phyloP scores from a whole-genome alignment of 306 rosid species.

The Mucuna pruriens region DNA sequence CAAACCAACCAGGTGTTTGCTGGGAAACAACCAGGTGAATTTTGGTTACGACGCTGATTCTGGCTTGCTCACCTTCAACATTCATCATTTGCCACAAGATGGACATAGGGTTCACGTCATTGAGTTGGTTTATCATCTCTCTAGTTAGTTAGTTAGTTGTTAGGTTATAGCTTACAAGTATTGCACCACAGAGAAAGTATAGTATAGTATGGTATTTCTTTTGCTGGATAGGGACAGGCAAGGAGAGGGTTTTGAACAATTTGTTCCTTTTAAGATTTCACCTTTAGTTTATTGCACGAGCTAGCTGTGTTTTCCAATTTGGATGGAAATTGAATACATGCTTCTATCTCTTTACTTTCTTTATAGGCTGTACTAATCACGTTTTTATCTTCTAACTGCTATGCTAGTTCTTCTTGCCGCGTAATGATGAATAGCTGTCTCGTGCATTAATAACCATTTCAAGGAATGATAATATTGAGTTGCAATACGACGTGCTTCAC shows the following conservation, averaged over 20 bases:
- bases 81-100: slow-evolving; percentile 67
- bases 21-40: slow-evolving; percentile 50
- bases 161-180: background rate
- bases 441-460: background rate
- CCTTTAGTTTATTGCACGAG: background rate
- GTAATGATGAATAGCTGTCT: background rate
- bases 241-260: background rate
- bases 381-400: background rate
- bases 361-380: background rate
- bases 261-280: background rate
- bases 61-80: slow-evolving; percentile 57
- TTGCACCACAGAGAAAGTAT: no score
- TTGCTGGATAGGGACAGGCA: background rate
- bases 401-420: background rate
- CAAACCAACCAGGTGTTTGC: slow-evolving; percentile 62
- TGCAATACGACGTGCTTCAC: background rate
- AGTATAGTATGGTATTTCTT: no score
- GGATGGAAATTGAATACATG: background rate
- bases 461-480: background rate
- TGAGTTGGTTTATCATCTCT: slow-evolving; percentile 42
- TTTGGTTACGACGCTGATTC: slow-evolving; percentile 56
- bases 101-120: slow-evolving; percentile 55
- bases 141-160: background rate
- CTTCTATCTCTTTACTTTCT: background rate
- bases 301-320: slow-evolving; percentile 18